Percentiles rank a stretch among this genome's conserved stretches.
These are phyloP conservation scores for Hypholoma sublateritium DNA, from an alignment of 768 basidiomycete genomes.

Conservation along the genomic window DNA sequence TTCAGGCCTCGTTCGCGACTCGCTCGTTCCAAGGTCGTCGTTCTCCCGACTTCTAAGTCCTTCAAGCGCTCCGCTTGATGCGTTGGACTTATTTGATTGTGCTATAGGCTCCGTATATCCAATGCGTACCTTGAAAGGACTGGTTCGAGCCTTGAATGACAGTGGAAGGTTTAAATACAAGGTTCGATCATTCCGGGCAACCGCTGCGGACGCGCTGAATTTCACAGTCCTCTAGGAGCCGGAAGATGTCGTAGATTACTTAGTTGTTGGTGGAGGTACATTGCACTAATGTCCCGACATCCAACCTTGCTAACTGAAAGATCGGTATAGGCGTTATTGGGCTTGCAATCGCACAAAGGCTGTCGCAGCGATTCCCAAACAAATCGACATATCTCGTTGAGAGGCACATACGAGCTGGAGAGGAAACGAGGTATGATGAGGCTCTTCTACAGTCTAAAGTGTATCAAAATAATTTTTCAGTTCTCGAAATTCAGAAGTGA, in stretches of 20 bases:
- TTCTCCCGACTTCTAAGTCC: background rate
- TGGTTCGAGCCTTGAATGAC: constrained; percentile 62
- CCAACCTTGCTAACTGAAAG: background rate
- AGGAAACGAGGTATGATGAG: constrained; percentile 73
- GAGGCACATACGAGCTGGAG: constrained; percentile 69
- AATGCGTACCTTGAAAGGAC: constrained; percentile 44
- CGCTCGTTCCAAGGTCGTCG: background rate
- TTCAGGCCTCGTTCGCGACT: background rate
- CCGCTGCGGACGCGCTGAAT: background rate
- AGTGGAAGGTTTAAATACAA: constrained; percentile 60
- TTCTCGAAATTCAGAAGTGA: constrained; percentile 93
- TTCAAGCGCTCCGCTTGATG: no score
- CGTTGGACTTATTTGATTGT: no score
- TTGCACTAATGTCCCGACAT: background rate
- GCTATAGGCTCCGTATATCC: background rate
- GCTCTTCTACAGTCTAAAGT: background rate
- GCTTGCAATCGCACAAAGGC: constrained; percentile 77
- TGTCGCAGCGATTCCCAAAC: constrained; percentile 61
- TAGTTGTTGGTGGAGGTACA: constrained; percentile 86
- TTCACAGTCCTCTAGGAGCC: constrained; percentile 44
- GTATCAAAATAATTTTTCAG: constrained; percentile 35
- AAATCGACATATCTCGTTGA: constrained; percentile 84
- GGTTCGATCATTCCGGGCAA: constrained; percentile 32
- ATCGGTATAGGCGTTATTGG: constrained; percentile 70
- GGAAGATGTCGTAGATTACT: constrained; percentile 73